Conservation (phyloP, 2,329 filamentous ascomycete species). For the Trichoderma citrinoviride region DNA sequence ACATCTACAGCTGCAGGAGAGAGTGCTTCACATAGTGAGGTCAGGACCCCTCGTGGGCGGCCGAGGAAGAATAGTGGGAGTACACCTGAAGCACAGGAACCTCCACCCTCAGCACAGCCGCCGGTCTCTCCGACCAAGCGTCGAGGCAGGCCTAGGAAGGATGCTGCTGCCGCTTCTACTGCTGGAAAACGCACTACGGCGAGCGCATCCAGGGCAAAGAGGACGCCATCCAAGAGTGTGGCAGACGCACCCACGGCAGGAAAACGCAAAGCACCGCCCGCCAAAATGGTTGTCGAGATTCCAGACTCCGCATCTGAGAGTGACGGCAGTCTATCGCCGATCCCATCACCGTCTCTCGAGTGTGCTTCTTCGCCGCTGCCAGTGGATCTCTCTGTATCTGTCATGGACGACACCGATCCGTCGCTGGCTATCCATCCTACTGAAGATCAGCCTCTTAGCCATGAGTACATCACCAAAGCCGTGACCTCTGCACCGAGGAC, state of each 20-base stretch:
- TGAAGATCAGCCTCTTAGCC: conserved; percentile 46
- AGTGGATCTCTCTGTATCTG: conserved; percentile 44
- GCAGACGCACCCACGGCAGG: conserved; percentile 28
- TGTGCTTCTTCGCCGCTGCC: conserved; percentile 43
- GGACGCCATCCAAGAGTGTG: not conserved
- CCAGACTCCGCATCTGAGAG: conserved; percentile 50
- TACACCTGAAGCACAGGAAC: conserved; percentile 32
- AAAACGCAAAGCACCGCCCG: conserved; percentile 20
- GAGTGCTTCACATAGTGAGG: not conserved
- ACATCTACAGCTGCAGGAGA: not conserved
- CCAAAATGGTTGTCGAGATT: conserved; percentile 43
- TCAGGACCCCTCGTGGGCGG: conserved; percentile 31
- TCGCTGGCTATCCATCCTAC: conserved; percentile 41
- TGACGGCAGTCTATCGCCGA: conserved; percentile 30
- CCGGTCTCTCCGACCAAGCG: conserved; percentile 35
- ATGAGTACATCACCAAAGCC: conserved; percentile 54
- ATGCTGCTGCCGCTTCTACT: conserved; percentile 20
- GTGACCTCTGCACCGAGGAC: conserved; percentile 51
- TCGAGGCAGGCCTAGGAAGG: conserved; percentile 45
- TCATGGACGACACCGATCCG: conserved; percentile 46
- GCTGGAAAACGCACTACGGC: conserved; percentile 20
- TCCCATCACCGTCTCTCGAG: conserved; percentile 38
- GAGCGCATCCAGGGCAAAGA: conserved; percentile 22
- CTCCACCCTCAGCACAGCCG: conserved; percentile 37
- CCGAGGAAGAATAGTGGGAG: conserved; percentile 34